phyloP scores from a whole-genome alignment of 257 asterid species.

The Solanum pinnatisectum region DNA sequence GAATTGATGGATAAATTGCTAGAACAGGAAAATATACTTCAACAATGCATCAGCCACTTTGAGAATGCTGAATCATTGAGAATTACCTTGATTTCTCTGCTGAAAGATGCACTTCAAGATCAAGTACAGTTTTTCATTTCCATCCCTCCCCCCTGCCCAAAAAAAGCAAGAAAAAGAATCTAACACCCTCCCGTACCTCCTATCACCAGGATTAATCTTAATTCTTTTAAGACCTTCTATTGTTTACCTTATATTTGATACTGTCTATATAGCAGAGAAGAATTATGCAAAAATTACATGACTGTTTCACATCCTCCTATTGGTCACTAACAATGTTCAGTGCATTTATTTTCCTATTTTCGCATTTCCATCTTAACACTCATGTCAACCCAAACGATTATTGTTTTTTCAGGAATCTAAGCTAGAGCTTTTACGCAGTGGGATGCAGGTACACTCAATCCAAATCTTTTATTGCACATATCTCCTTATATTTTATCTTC shows the following conservation, averaged over 20 bases:
- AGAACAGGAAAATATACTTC: constrained; percentile 58
- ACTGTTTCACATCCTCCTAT: background rate
- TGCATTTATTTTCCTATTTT: background rate
- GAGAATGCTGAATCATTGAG: constrained; percentile 66
- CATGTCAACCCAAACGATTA: constrained; percentile 3
- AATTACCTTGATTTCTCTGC: constrained; percentile 56
- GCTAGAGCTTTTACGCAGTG: constrained; percentile 51
- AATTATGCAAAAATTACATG: background rate
- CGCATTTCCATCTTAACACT: constrained; percentile 2
- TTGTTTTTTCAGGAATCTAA: constrained; percentile 59
- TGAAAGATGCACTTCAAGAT: constrained; percentile 73
- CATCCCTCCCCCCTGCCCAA: background rate
- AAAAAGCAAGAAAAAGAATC: background rate
- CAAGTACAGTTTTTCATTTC: constrained; percentile 39
- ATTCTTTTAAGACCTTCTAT: background rate
- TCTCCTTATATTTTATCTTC: background rate
- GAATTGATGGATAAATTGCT: constrained; percentile 53
- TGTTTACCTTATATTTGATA: background rate
- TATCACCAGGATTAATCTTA: background rate
- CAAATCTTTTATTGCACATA: background rate
- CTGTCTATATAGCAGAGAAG: background rate
- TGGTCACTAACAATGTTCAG: background rate
- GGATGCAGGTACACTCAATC: constrained; percentile 43
- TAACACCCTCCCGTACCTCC: background rate
- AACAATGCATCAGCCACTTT: constrained; percentile 54